phyloP scores from a whole-genome alignment of 2,329 filamentous ascomycete genomes.

The Fusarium subglutinans region DNA sequence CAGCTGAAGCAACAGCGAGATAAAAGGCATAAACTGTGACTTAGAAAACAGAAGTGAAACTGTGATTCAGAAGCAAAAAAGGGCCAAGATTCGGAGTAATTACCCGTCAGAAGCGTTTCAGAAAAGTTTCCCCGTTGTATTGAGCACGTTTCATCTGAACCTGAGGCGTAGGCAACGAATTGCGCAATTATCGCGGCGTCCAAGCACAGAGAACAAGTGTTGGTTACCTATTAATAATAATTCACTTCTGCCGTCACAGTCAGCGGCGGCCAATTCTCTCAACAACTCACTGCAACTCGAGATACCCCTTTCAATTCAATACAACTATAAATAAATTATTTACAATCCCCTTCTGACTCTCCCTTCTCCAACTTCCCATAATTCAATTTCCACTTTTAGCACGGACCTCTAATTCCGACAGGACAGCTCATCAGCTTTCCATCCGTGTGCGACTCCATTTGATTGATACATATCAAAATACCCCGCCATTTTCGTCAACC shows the following conservation, averaged over 20 bases:
- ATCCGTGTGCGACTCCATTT: neutral
- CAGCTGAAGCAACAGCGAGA: neutral
- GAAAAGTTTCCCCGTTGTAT: conserved; percentile 32
- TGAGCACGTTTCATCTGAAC: conserved; percentile 41
- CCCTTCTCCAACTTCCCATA: neutral
- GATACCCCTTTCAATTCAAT: neutral
- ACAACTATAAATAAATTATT: neutral
- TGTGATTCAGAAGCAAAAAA: neutral
- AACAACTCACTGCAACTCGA: neutral
- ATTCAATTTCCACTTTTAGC: conserved; percentile 11
- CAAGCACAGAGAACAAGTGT: neutral
- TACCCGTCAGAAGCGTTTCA: conserved; percentile 19
- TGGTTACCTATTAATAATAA: conserved; percentile 34
- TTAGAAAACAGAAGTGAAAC: neutral
- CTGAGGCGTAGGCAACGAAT: conserved; percentile 12
- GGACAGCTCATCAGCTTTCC: conserved; percentile 7
- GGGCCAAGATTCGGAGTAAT: conserved; percentile 13
- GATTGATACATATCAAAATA: neutral
- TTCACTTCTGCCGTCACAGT: conserved; percentile 24
- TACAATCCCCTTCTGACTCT: neutral
- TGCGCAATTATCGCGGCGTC: conserved; percentile 42
- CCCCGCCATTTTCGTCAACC: conserved; percentile 32
- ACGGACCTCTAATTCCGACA: neutral
- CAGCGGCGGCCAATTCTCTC: conserved; percentile 22
- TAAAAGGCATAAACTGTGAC: neutral